These are phyloP conservation scores for Polygonum aviculare DNA, from an alignment of 148 eudicot species.

Conservation along the genomic window DNA sequence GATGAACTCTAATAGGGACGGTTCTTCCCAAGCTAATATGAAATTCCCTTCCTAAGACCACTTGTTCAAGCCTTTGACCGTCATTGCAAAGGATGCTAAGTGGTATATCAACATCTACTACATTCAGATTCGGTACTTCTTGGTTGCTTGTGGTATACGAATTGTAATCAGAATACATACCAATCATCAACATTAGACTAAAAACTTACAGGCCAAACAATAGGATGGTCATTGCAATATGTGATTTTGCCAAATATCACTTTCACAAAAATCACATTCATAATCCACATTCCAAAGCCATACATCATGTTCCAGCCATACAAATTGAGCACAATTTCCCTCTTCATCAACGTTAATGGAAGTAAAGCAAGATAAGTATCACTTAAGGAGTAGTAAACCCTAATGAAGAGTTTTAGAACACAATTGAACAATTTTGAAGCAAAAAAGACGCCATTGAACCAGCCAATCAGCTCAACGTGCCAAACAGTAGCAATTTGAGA, in stretches of 20 bases:
- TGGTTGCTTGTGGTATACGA: slow-evolving; percentile 43
- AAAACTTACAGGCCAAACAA: neutral
- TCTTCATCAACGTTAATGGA: neutral
- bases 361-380: neutral
- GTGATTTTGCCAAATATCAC: neutral
- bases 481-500: neutral
- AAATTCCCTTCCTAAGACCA: slow-evolving; percentile 71
- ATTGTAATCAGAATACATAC: slow-evolving; percentile 28
- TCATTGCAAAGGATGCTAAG: slow-evolving; percentile 34
- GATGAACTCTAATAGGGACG: slow-evolving; percentile 80
- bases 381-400: neutral
- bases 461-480: neutral
- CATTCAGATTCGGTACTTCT: slow-evolving; percentile 67
- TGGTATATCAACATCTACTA: slow-evolving; percentile 70
- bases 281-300: neutral
- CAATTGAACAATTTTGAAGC: neutral
- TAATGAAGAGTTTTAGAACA: neutral
- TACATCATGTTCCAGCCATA: neutral
- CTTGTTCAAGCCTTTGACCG: slow-evolving; percentile 46
- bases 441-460: neutral
- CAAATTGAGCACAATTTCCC: neutral
- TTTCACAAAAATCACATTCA: neutral
- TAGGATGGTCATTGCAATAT: neutral
- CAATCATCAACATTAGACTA: neutral
- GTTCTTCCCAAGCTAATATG: slow-evolving; percentile 93